Conservation (phyloP, 257 asterid genomes). For the Primulina tabacum region DNA sequence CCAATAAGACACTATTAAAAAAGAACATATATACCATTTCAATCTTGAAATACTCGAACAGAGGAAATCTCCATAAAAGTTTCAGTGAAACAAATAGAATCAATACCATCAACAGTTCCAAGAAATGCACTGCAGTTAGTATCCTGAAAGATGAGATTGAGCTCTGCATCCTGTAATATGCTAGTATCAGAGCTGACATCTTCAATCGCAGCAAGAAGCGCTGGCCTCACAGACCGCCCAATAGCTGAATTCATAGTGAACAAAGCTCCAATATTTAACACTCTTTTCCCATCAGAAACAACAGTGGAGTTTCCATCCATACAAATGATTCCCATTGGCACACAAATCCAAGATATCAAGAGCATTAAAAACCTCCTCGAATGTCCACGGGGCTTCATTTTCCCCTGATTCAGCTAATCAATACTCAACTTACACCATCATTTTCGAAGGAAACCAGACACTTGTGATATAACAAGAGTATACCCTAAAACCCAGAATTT, state of each 20-base stretch:
- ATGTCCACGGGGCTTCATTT: constrained; percentile 27
- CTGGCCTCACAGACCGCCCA: constrained; percentile 76
- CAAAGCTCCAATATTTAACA: constrained; percentile 72
- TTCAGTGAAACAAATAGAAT: background rate
- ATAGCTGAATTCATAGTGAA: constrained; percentile 68
- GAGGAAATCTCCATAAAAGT: background rate
- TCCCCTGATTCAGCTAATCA: constrained; percentile 17
- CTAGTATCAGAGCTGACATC: constrained; percentile 66
- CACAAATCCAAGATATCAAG: constrained; percentile 36
- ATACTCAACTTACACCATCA: constrained; percentile 32
- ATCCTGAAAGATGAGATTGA: constrained; percentile 67
- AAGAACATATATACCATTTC: background rate
- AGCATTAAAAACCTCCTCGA: constrained; percentile 30
- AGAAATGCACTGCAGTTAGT: constrained; percentile 89
- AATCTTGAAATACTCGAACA: background rate
- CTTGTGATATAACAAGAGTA: constrained; percentile 21
- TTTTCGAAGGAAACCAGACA: constrained; percentile 26
- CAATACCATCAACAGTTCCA: constrained; percentile 79
- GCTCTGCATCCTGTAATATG: constrained; percentile 47
- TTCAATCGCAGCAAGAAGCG: constrained; percentile 65
- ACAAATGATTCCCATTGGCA: constrained; percentile 37
- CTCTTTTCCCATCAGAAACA: constrained; percentile 30
- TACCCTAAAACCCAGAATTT: constrained; percentile 23
- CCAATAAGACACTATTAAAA: background rate
- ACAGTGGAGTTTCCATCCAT: constrained; percentile 31